Evolutionary conservation across 345 rosid species (phyloP), one percentile per base, ranked within the genome.

Genomic region (Brassica carinata): DNA sequence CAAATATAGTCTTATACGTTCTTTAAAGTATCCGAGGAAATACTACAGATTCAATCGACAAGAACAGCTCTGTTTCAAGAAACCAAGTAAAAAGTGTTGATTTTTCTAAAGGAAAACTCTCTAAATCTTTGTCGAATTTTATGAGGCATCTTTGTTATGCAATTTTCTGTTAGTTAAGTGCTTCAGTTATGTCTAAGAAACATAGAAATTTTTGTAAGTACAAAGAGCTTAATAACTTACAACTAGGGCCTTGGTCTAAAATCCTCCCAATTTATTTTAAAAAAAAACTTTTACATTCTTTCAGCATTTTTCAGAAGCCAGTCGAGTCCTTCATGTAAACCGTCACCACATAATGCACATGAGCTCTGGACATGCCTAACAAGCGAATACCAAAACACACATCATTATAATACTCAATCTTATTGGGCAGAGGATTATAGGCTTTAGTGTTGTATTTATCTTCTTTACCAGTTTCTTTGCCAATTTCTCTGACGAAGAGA

Each of bases 341-440:
- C 97, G 65, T 88, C 92, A 64, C 98, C 98, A 43, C 87, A 84
- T 8, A 92, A 81, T 72, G 97, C 98, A 68, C 98, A 90, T 64
- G 97, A 90, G 88, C 93, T 93, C 87, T 91, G 98, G 75, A 89
- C 89, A 78, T 93, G 91, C 98, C 98, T 91, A 91, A 17, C 53
- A 70, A 68, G 57, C 45, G n/a, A n/a, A n/a, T n/a, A n/a, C n/a
- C n/a, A n/a, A n/a, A 65, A 14, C 31, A 69, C 33, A 19, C 8
- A n/a, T n/a, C n/a, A 48, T 34, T 17, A 63, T 58, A 69, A 67
- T 10, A 72, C 27, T 27, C 36, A 66, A 36, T 38, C 43, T 14
- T 48, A 53, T 53, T 53, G 59, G n/a, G n/a, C n/a, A n/a, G 9
- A 15, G 59, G 59, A n/a, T 53, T 53, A 53, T 15, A 3, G 64